Base-by-base conservation (phyloP, 805 yeast species). In the Candida ulmi region DNA sequence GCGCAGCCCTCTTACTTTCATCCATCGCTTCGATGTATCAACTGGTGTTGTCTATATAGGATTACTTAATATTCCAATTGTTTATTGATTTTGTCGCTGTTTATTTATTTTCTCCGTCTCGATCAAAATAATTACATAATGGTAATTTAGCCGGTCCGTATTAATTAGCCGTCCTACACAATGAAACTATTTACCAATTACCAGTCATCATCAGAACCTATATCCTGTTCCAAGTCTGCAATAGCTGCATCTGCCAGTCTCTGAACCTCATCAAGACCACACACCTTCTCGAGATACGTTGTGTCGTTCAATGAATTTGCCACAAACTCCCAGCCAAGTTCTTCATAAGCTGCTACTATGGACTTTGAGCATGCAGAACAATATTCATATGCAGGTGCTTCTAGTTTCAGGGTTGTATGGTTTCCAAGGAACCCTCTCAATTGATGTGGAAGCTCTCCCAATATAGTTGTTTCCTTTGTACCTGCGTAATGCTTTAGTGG, bases 381-480 rank as follows among this genome's bases (percentile, higher is more conserved):
- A 50, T 76, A 69, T 29, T 71, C 66, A 62, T 84, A 95, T 24
- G 80, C 78, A 2, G 86, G 86, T 0, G 95, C 83, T 43, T 69
- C 67, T 17, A 90, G 66, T 48, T 79, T 82, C 42, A 82, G 56
- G 13, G 78, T 79, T 34, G 73, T 73, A 50, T 81, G 87, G 36
- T 70, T 71, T 49, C 74, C 77, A 26, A 95, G 61, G 54, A 82
- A 91, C 0, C 98, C 99, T 43, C 99, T 69, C 17, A 93, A 67
- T 58, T 95, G 99, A 60, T 91, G 99, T 0, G 96, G 95, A 2
- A 80, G 61, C 2, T 72, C 74, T 0, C 97, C 96, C 18, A 91
- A 61, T 0, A 73, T 60, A 1, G 74, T 65, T 13, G 42, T 45
- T 3, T 41, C 54, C 6, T 49, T 46, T 2, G 54, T 42, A 7